Evolutionary conservation across 495 filamentous ascomycete species (phyloP), one percentile per base, ranked within the genome.

Genomic region (Chaetomium tenue): DNA sequence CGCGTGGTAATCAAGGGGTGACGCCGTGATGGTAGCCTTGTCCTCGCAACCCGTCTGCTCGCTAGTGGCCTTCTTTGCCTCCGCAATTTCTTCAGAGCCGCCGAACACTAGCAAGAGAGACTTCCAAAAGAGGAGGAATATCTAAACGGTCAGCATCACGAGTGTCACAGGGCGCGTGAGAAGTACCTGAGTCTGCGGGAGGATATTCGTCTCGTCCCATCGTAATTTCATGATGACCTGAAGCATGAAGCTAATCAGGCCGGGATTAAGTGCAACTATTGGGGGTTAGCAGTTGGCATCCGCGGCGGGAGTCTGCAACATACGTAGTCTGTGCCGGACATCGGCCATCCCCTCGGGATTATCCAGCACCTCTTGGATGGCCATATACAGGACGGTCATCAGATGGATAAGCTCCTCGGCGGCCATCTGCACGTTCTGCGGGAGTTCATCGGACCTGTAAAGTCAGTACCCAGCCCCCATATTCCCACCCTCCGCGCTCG

Each of bases 1-100:
- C 15, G 91, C 81, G 72, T 98, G 93, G 71, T 98, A 98, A 70
- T 98, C 95, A 12, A 98, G 81, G 15, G 95, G 94, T 12, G 93
- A 96, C 6, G 94, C 92, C 1, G 88, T 95, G 61, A 98, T 91
- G 44, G 91, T 76, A 75, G 74, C 77, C 63, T 81, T 83, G 20
- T 77, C 72, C 51, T 67, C 79, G 39, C 81, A 77, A n/a, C 71
- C 71, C 33, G 77, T 72, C 25, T 70, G 72, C 62, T 88, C 82
- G 48, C 77, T 79, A 8, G 86, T 83, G 9, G 83, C 86, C 60
- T 80, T 78, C 74, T 97, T 98, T 53, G 89, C 84, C 54, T 84
- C 81, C 25, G 87, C 83, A n/a, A 97, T 80, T 44, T 90, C 86
- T 28, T 82, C 69, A 53, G 79, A 87, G 46, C 89, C 90, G 39